A percentile compares a stretch with the other conserved stretches of the same genome.
Evolutionary conservation across 2,329 filamentous ascomycete genomes (phyloP).

Genomic region (Neofusicoccum umdonicola): DNA sequence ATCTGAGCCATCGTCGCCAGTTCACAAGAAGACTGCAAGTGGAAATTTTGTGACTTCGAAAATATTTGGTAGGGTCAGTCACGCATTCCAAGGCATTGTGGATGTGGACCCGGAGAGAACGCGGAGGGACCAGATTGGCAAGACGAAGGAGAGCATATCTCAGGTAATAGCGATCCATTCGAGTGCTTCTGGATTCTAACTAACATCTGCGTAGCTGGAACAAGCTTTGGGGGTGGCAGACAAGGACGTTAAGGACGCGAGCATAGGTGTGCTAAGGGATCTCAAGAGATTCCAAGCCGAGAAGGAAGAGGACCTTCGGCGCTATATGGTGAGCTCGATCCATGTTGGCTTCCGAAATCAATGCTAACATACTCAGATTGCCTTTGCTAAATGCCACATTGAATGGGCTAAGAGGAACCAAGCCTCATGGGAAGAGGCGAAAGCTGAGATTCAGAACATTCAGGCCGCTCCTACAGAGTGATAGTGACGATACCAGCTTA

Average conservation of each 20-base stretch:
- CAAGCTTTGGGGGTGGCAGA: conserved; percentile 86
- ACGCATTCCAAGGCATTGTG: conserved; percentile 93
- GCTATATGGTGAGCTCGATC: conserved; percentile 81
- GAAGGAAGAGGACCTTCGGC: conserved; percentile 89
- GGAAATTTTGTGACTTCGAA: conserved; percentile 84
- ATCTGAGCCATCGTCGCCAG: conserved; percentile 26
- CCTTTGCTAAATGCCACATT: conserved; percentile 87
- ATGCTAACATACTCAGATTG: conserved; percentile 57
- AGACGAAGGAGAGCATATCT: conserved; percentile 82
- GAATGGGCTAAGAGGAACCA: conserved; percentile 92
- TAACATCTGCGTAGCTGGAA: conserved; percentile 62
- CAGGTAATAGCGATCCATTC: conserved; percentile 42
- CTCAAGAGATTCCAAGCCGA: conserved; percentile 89
- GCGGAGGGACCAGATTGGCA: conserved; percentile 87
- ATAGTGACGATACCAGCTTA: conserved; percentile 14
- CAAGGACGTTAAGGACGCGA: conserved; percentile 91
- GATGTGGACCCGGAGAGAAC: conserved; percentile 95
- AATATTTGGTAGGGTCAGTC: conserved; percentile 91
- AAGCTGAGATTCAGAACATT: conserved; percentile 84
- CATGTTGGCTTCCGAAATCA: not conserved
- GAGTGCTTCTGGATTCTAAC: not conserved
- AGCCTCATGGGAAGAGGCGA: conserved; percentile 90
- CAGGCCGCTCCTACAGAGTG: conserved; percentile 39
- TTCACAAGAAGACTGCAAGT: conserved; percentile 77
- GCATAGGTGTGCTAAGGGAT: conserved; percentile 81